Evolutionary conservation across 2,329 filamentous ascomycete genomes (phyloP), one percentile per base, ranked within the genome.

Genomic region (Diaporthe amygdali): DNA sequence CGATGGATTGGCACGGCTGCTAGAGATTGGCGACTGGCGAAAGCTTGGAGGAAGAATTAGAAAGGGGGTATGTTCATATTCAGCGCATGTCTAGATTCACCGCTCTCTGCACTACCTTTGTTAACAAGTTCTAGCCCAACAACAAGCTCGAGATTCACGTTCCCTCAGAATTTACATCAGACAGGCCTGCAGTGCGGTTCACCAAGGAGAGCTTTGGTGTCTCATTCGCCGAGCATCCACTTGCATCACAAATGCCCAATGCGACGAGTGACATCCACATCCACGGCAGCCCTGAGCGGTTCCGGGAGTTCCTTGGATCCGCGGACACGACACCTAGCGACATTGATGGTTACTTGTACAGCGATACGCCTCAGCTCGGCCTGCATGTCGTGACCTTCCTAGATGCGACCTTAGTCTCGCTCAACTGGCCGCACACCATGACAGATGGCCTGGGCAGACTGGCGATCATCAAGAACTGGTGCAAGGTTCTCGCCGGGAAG

Each of bases 381-480:
- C 77, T 89, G 5, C 84, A 87, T 72, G 78, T 89, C 51, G 81
- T 83, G 4, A 81, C 82, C 0, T 89, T 89, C 74, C 75, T 74
- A 3, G 84, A 90, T 69, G 84, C 84, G 0, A 89, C 87, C 0
- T 75, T 89, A 0, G 78, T 89, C 2, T 79, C 81, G 0, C 72
- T 89, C 0, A 78, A 78, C 2, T 87, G 81, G 78, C 82, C 84
- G 2, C 88, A 89, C 75, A 83, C 82, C 0, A 75, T 87, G 7
- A 82, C 83, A 70, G 87, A 89, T 72, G 84, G 79, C 3, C 79
- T 85, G 73, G 86, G 84, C 5, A 79, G 80, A 34, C 74, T 77
- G 3, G 81, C 78, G 1, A 76, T 89, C 9, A 73, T 88, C 3
- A 74, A 80, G 0, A 83, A 80, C 9, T 89, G 87, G 87, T 84